phyloP scores from a whole-genome alignment of 306 rosid species.

The Glycine tomentella region DNA sequence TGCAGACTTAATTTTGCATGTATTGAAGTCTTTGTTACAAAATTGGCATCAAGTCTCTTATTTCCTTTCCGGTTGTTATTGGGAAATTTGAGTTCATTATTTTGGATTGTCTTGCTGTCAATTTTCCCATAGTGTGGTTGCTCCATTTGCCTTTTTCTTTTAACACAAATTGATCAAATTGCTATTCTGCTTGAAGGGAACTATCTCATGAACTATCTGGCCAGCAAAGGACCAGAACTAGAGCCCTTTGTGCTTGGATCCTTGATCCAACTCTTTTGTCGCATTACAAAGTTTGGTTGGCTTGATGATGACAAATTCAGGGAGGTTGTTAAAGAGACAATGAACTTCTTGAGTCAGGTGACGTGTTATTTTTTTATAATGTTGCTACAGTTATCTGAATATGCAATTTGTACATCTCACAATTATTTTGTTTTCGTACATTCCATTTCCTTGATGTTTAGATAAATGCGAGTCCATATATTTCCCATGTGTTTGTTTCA shows the following conservation, averaged over 20 bases:
- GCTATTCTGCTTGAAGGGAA: conserved; percentile 59
- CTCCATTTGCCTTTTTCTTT: conserved; percentile 6
- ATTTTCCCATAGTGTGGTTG: conserved; percentile 31
- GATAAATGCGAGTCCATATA: not conserved
- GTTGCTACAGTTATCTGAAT: conserved; percentile 26
- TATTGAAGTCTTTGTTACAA: conserved; percentile 17
- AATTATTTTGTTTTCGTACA: conserved; percentile 1
- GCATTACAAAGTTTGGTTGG: conserved; percentile 62
- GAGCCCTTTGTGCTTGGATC: conserved; percentile 62
- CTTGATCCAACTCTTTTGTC: conserved; percentile 57
- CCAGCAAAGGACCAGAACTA: conserved; percentile 62
- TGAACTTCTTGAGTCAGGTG: conserved; percentile 62
- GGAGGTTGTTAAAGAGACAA: conserved; percentile 56
- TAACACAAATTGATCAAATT: conserved; percentile 46
- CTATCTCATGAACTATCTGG: conserved; percentile 61
- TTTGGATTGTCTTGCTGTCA: conserved; percentile 22
- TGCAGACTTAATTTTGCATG: not conserved
- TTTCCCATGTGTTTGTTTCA: not conserved
- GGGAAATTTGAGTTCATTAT: conserved; percentile 31
- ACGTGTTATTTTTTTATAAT: conserved; percentile 35
- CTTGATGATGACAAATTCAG: conserved; percentile 62
- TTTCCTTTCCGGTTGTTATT: conserved; percentile 9
- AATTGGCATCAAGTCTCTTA: conserved; percentile 26
- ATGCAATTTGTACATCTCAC: conserved; percentile 3
- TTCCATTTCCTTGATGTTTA: conserved; percentile 14